Evolutionary conservation across 2,329 filamentous ascomycete genomes (phyloP), one percentile per base, ranked within the genome.

Genomic region (Colletotrichum sp.): DNA sequence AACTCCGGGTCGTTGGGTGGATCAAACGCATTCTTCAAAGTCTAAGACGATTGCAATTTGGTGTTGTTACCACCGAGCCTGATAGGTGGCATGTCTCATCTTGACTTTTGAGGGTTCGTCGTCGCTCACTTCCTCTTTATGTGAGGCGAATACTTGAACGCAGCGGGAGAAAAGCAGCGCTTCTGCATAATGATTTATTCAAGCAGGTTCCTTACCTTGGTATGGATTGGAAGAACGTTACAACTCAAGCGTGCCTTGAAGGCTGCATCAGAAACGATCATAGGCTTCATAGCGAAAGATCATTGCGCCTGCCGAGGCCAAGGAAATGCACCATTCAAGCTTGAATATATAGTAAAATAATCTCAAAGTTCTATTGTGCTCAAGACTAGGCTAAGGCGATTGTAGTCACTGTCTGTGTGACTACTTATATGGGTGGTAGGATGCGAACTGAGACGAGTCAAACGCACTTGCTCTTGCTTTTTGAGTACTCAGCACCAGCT

Each of bases 381-480:
- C 1, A 12, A 0, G 9, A 49, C 5, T n/a, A n/a, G 0, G 0
- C 0, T 6, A 2, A 6, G 8, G 39, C 5, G 1, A 6, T 0
- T n/a, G 39, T 1, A 1, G 0, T n/a, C 9, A 1, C 39, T 49
- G 39, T 9, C 2, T 1, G 1, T 12, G 1, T 12, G 9, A 6
- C 39, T 44, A 44, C 34, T 29, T 29, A 12, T 11, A 1, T 44
- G 16, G 16, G 16, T 2, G 16, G 5, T 11, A 44, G 36, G 5
- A 3, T 11, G 16, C 16, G 2, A 44, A 44, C 16, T 44, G 16
- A 3, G 16, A n/a, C 16, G 8, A 44, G 36, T 2, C 16, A 44
- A 44, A 5, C 16, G n/a, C 3, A 11, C 36, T 3, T 5, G 36
- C 5, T 3, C 16, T n/a, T 44, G 36, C 36, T 5, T 44, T 44